These are phyloP conservation scores for Celoporthe dispersa DNA, from an alignment of 2,329 filamentous ascomycete genomes.

Conservation along the genomic window DNA sequence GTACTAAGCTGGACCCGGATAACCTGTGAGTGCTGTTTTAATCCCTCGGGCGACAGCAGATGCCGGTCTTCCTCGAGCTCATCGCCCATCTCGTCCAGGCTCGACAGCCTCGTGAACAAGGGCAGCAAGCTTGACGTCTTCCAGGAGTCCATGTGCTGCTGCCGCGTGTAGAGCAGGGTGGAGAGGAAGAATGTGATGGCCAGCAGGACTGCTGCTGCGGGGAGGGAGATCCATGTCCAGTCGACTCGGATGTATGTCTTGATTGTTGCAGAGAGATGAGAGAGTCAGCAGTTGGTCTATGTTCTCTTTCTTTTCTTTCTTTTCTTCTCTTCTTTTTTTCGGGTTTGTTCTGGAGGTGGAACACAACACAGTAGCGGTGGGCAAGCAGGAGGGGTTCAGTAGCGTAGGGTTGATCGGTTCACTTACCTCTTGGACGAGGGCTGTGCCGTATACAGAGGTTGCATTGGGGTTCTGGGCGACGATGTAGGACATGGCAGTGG, in stretches of 20 bases:
- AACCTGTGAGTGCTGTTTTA: not conserved
- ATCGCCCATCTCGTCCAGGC: not conserved
- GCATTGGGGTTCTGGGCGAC: constrained; percentile 5
- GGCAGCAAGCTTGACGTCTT: not conserved
- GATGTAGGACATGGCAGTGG: not conserved
- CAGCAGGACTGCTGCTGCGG: not conserved
- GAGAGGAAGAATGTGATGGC: not conserved
- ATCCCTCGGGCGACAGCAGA: not conserved
- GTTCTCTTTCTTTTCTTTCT: not conserved
- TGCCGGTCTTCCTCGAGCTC: not conserved
- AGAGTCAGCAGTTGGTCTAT: not conserved
- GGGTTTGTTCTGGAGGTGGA: not conserved
- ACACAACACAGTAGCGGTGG: not conserved
- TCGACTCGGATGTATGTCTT: constrained; percentile 6
- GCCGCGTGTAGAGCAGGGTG: not conserved
- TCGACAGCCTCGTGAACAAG: not conserved
- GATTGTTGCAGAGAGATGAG: not conserved
- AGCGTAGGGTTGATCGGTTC: not conserved
- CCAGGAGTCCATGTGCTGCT: constrained; percentile 1
- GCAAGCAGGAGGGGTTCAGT: not conserved
- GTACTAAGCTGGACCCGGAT: not conserved
- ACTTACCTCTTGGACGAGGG: not conserved
- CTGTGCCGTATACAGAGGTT: not conserved
- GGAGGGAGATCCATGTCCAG: constrained; percentile 1
- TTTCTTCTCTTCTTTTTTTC: not conserved